Evolutionary conservation across 345 rosid species (phyloP), one percentile per base, ranked within the genome.

Genomic region (Rhodamnia argentea): DNA sequence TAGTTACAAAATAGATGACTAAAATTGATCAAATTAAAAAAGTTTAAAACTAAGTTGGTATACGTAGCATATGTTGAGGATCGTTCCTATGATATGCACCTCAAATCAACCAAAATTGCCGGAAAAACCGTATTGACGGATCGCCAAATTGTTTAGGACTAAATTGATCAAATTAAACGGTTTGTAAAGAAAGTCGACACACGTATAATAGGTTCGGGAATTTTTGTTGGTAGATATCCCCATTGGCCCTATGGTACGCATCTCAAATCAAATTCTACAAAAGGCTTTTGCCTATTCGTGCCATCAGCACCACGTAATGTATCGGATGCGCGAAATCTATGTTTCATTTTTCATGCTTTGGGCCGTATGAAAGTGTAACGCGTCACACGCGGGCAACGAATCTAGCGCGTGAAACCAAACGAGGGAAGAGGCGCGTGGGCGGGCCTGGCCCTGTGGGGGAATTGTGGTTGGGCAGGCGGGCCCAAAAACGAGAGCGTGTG

Each of bases 1-100:
- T 5, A 0, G 0, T 18, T 23, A 16, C 1, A 32, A 64, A 0
- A 4, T 64, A 32, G 1, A 62, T 0, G 0, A 14, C 4, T 62
- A 27, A 29, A 60, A 14, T 27, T 4, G 7, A 5, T 0, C 1
- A 29, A 62, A 62, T 15, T 1, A 1, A 29, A 62, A 62, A 29
- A 29, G 0, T 1, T 1, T 15, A 70, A 0, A 10, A 10, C 0
- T 5, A 2, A 56, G 12, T 23, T 56, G 13, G 4, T 8, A 22
- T 4, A 1, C 2, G 4, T 8, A 22, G 5, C 23, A 8, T 8
- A 3, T 1, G 14, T 26, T 13, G 4, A 27, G 1, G 2, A 26
- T 26, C 26, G 5, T n/a, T 13, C 20, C 29, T 6, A n/a, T 13
- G 70, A 6, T 16, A 5, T n/a, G 32, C 18, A 50, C 52, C 52